Percentiles rank a stretch among this genome's conserved stretches.
Evolutionary conservation across 495 filamentous ascomycete genomes (phyloP).

Genomic region (Hypomontagnella submonticulosa): DNA sequence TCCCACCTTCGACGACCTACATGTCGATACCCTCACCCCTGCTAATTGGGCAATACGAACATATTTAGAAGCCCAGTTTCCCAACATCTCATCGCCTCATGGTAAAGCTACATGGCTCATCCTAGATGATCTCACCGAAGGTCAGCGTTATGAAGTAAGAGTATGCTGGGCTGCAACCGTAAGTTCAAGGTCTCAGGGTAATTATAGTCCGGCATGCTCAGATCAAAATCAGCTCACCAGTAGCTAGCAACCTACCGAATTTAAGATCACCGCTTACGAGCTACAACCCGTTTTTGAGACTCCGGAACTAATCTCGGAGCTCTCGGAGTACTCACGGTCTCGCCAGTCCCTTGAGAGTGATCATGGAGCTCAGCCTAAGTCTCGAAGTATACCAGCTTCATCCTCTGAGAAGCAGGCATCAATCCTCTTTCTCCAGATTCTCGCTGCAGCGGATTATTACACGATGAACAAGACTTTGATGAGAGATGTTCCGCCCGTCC

Average conservation of each 20-base stretch:
- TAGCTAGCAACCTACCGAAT: constrained; percentile 85
- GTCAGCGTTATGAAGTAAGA: constrained; percentile 88
- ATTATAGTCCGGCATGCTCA: constrained; percentile 1
- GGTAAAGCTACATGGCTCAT: constrained; percentile 84
- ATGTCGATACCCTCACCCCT: constrained; percentile 72
- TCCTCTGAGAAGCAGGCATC: constrained; percentile 57
- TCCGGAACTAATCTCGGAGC: constrained; percentile 68
- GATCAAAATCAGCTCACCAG: constrained; percentile 22
- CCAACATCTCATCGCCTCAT: constrained; percentile 59
- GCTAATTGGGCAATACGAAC: constrained; percentile 65
- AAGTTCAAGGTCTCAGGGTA: constrained; percentile 51
- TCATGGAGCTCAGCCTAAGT: constrained; percentile 18
- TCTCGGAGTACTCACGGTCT: constrained; percentile 70
- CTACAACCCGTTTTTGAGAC: constrained; percentile 68
- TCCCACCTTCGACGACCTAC: constrained; percentile 71
- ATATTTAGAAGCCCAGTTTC: constrained; percentile 72
- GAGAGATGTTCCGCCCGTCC: constrained; percentile 76
- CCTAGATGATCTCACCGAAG: constrained; percentile 75
- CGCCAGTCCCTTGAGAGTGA: constrained; percentile 50
- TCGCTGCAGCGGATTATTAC: constrained; percentile 85
- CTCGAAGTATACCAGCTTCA: constrained; percentile 2
- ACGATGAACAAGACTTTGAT: constrained; percentile 78
- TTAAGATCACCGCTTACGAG: constrained; percentile 72
- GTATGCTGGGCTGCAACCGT: constrained; percentile 96
- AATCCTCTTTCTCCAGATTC: constrained; percentile 79